Conservation (phyloP, 257 asterid species). For the Striga asiatica region DNA sequence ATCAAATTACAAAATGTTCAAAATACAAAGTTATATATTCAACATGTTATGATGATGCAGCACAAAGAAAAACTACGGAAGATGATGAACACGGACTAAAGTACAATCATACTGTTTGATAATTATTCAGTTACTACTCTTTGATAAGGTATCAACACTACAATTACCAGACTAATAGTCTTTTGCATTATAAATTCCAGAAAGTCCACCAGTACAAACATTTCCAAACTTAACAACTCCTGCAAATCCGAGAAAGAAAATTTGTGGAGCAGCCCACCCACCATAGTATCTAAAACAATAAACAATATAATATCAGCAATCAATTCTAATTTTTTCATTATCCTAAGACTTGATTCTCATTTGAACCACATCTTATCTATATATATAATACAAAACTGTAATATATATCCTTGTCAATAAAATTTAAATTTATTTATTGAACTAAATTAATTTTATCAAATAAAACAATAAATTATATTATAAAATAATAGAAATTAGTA, state of each 20-base stretch:
- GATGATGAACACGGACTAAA: background rate
- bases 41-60: background rate
- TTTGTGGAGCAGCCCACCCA: slow-evolving; percentile 95
- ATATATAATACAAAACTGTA: no score
- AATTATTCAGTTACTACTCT: no score
- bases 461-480: no score
- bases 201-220: slow-evolving; percentile 91
- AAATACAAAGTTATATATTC: slow-evolving; percentile 15
- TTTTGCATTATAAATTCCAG: slow-evolving; percentile 69
- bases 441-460: no score
- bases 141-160: background rate
- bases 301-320: slow-evolving; percentile 17
- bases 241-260: slow-evolving; percentile 90
- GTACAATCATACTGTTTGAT: no score
- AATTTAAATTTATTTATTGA: no score
- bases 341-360: no score
- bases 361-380: no score
- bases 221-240: slow-evolving; percentile 87
- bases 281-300: slow-evolving; percentile 71
- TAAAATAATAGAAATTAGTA: no score
- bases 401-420: no score
- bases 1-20: no score
- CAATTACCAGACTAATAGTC: slow-evolving; percentile 61
- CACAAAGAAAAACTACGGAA: slow-evolving; percentile 4
- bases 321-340: background rate